A percentile compares a stretch with the other conserved stretches of the same genome.
Evolutionary conservation across 2,329 filamentous ascomycete species (phyloP).

Genomic region (Colletotrichum sansevieriae): DNA sequence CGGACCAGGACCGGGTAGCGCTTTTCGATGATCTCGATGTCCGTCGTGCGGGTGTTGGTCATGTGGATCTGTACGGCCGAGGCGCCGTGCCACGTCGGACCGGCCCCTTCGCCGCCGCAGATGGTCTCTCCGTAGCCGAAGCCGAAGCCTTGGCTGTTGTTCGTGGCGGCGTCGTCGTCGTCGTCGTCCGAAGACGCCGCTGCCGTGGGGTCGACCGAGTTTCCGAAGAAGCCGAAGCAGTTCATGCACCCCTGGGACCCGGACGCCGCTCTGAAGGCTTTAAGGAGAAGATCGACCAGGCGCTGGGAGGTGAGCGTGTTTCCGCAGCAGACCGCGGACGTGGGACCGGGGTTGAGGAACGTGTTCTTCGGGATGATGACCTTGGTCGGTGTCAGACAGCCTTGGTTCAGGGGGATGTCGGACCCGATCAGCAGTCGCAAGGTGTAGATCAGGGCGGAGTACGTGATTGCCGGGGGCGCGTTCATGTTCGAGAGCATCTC

Average conservation of each 20-base stretch:
- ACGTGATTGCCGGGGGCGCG: constrained; percentile 49
- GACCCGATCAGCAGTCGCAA: constrained; percentile 49
- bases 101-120: constrained; percentile 71
- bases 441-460: constrained; percentile 51
- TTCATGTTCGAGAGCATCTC: constrained; percentile 50
- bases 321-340: constrained; percentile 49
- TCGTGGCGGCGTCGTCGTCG: constrained; percentile 46
- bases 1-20: constrained; percentile 80
- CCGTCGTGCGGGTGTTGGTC: constrained; percentile 89
- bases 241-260: constrained; percentile 84
- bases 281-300: constrained; percentile 75
- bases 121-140: constrained; percentile 90
- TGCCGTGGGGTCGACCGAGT: not conserved
- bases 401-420: constrained; percentile 52
- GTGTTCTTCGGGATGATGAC: constrained; percentile 77
- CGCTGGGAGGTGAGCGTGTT: constrained; percentile 52
- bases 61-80: constrained; percentile 83
- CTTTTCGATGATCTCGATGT: constrained; percentile 82
- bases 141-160: constrained; percentile 65
- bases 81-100: not conserved
- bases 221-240: constrained; percentile 71
- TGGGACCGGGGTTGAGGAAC: constrained; percentile 49
- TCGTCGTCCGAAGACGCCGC: not conserved
- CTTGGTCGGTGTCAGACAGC: constrained; percentile 79
- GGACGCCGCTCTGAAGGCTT: constrained; percentile 80